These are phyloP conservation scores for Tritrichomonas foetus DNA, from an alignment of 208 protist species.

Conservation along the genomic window DNA sequence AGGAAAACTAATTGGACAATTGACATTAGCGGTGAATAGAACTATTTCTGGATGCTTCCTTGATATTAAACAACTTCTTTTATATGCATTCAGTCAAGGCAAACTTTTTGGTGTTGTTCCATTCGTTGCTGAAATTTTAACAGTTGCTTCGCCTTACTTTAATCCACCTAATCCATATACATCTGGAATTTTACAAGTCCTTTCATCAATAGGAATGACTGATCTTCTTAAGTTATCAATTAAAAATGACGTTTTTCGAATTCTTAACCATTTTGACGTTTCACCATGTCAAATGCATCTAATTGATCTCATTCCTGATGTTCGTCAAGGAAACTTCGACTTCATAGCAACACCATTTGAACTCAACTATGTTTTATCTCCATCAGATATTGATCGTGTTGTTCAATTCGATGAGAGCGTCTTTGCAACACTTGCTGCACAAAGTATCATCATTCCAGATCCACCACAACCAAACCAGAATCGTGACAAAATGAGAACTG, in stretches of 20 bases:
- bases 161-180: slow-evolving; percentile 28
- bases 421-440: not conserved
- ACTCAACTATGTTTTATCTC: not conserved
- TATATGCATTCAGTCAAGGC: not conserved
- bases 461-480: not conserved
- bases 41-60: not conserved
- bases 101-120: slow-evolving; percentile 3
- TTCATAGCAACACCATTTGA: not conserved
- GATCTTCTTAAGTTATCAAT: not conserved
- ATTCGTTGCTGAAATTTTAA: not conserved
- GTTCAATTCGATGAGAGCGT: not conserved
- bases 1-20: not conserved
- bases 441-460: not conserved
- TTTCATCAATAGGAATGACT: not conserved
- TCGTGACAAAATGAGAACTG: not conserved
- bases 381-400: not conserved
- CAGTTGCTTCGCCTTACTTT: not conserved
- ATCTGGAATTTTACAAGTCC: not conserved
- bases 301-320: not conserved
- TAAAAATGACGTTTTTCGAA: not conserved
- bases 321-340: not conserved
- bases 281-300: not conserved
- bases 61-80: not conserved
- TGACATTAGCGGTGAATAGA: not conserved
- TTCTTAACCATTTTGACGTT: not conserved